phyloP scores from a whole-genome alignment of 169 alveolate species.

The Theileria equi region DNA sequence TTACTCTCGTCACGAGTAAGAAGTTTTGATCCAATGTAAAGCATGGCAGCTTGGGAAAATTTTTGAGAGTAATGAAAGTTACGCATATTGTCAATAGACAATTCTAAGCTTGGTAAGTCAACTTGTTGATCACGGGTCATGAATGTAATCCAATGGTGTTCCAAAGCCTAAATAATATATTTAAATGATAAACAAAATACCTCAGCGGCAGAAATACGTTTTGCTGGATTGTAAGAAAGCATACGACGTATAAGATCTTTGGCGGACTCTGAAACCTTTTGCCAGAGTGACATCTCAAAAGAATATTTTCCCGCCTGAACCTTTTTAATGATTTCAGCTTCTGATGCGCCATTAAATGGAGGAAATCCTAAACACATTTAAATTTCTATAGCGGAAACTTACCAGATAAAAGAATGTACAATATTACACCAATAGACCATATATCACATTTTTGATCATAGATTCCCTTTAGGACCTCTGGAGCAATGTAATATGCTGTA shows the following conservation, averaged over 20 bases:
- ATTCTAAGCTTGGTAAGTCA: conserved; percentile 76
- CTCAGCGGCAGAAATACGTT: conserved; percentile 82
- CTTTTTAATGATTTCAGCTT: conserved; percentile 82
- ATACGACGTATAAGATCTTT: conserved; percentile 82
- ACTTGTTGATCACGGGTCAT: conserved; percentile 68
- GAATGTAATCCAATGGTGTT: conserved; percentile 86
- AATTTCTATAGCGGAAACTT: conserved; percentile 6
- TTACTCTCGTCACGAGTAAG: conserved; percentile 86
- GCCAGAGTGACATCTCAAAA: conserved; percentile 79
- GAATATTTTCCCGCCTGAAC: conserved; percentile 83
- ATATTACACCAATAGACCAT: conserved; percentile 88
- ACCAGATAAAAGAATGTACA: conserved; percentile 84
- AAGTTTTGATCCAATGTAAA: conserved; percentile 87
- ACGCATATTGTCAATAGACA: conserved; percentile 75
- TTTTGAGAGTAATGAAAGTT: conserved; percentile 85
- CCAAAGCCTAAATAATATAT: conserved; percentile 70
- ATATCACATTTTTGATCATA: conserved; percentile 88
- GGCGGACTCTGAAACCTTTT: conserved; percentile 82
- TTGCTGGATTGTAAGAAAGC: conserved; percentile 82
- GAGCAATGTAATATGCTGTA: conserved; percentile 91
- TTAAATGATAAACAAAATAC: background rate
- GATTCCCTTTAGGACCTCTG: conserved; percentile 86
- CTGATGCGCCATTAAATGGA: conserved; percentile 86
- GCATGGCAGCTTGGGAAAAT: conserved; percentile 87
- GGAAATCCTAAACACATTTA: conserved; percentile 76